Evolutionary conservation across 2,329 filamentous ascomycete genomes (phyloP), one percentile per base, ranked within the genome.

Genomic region (Scedosporium aurantiacum): DNA sequence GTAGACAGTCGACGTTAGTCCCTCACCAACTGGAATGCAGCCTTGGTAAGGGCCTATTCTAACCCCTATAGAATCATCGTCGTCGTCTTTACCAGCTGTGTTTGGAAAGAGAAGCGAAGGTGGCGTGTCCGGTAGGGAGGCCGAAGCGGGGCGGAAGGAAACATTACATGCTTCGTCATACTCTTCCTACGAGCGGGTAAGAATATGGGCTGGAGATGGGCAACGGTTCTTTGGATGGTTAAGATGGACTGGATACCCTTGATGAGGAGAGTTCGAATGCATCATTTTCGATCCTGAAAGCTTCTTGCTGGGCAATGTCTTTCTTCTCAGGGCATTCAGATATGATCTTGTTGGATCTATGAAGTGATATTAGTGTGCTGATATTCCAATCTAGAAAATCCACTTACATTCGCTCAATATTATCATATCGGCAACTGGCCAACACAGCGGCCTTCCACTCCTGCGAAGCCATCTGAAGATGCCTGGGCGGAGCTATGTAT

Each of bases 1-100:
- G 75, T 92, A 97, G 58, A 99, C 85, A 61, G 87, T 84, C 18
- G 93, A 94, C 64, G 91, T 94, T 12, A 93, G 78, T 21, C 94
- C 94, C 64, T 78, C 77, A 55, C 78, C 78, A n/a, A 87, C 69
- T 65, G 79, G 79, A 27, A 75, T 73, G 68, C 85, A 88, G 63
- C 78, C 72, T 18, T 65, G 54, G 65, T 85, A 86, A 4, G 71
- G 28, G 7, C 84, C 84, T 62, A 87, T 85, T 37, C 71, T 70
- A 50, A 79, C 71, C 8, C 77, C 78, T 1, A 63, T 43, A 6
- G 23, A 32, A n/a, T 18, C 55, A 37, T 6, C n/a, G 40, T 32
- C 4, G 18, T 18, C 55, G 41, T 10, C n/a, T 23, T 32, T 5
- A 8, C 10, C 8, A 8, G 7, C n/a, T 41, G 12, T n/a, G 47